A percentile compares a stretch with the other conserved stretches of the same genome.
Conservation (phyloP, 768 basidiomycete species). For the Kwoniella heveanensis region DNA sequence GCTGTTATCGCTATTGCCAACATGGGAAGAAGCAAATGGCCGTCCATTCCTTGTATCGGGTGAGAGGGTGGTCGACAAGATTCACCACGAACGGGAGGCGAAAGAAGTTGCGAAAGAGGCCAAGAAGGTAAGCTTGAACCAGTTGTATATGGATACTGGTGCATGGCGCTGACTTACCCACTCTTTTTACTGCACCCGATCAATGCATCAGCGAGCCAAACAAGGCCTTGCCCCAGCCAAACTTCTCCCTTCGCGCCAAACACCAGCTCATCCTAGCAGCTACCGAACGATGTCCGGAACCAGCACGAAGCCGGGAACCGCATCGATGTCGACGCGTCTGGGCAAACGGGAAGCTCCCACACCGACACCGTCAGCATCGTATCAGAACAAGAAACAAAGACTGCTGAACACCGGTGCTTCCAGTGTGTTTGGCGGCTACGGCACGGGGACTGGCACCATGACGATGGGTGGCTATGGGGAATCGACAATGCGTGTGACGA, state of each 20-base stretch:
- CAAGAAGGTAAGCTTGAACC: constrained; percentile 58
- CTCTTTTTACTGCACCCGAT: too few species aligned
- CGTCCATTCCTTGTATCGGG: constrained; percentile 83
- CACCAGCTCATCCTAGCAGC: constrained; percentile 5
- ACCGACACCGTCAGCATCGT: constrained; percentile 39
- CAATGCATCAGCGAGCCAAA: constrained; percentile 29
- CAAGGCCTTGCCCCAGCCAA: constrained; percentile 43
- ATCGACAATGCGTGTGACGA: constrained; percentile 11
- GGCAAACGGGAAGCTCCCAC: constrained; percentile 49
- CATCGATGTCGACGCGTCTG: not conserved
- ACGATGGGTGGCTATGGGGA: not conserved
- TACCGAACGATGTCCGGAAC: not conserved
- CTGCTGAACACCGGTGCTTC: not conserved
- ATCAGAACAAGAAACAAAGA: constrained; percentile 17
- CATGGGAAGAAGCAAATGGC: constrained; percentile 79
- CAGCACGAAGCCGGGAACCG: constrained; percentile 19
- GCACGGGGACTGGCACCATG: not conserved
- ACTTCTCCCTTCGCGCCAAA: constrained; percentile 26
- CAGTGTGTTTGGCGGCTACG: not conserved
- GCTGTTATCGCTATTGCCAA: constrained; percentile 71
- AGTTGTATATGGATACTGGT: too few species aligned
- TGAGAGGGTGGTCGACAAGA: constrained; percentile 72
- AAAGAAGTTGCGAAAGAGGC: constrained; percentile 77
- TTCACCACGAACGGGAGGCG: constrained; percentile 69
- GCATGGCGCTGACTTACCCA: not conserved